Evolutionary conservation across 306 rosid species (phyloP).

Genomic region (Dalbergia cochinchinensis): DNA sequence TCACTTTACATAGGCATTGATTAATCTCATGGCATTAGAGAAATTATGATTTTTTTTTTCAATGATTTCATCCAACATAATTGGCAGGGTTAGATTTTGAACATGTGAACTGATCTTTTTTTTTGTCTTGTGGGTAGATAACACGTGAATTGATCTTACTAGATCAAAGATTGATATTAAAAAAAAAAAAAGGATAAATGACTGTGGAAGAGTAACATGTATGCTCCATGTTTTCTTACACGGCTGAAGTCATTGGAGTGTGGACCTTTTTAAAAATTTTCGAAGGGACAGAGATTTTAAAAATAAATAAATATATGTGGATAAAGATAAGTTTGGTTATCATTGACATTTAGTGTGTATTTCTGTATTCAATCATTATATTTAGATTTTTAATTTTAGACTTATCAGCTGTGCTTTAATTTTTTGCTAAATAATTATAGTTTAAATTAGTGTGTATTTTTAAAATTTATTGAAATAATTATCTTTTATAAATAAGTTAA

Average conservation of each 20-base stretch:
- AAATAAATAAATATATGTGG: not conserved
- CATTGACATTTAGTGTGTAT: not conserved
- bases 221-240: not conserved
- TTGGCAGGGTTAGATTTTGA: not conserved
- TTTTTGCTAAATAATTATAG: not conserved
- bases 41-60: not conserved
- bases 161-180: not conserved
- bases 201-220: constrained; percentile 16
- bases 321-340: not conserved
- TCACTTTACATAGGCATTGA: not conserved
- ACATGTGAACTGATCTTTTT: not conserved
- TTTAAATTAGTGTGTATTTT: not conserved
- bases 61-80: not conserved
- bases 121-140: not conserved
- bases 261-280: constrained; percentile 25
- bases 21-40: not conserved
- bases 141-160: not conserved
- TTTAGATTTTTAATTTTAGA: not conserved
- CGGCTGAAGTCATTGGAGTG: constrained; percentile 14
- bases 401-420: too few relatives aligned
- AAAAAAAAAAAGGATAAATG: not conserved
- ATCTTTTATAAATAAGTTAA: too few relatives aligned
- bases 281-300: not conserved
- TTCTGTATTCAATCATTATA: not conserved
- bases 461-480: too few relatives aligned